A percentile compares a stretch with the other conserved stretches of the same genome.
These are phyloP conservation scores for Paramecium tetraurelia DNA, from an alignment of 73 alveolate species.

Conservation along the genomic window DNA sequence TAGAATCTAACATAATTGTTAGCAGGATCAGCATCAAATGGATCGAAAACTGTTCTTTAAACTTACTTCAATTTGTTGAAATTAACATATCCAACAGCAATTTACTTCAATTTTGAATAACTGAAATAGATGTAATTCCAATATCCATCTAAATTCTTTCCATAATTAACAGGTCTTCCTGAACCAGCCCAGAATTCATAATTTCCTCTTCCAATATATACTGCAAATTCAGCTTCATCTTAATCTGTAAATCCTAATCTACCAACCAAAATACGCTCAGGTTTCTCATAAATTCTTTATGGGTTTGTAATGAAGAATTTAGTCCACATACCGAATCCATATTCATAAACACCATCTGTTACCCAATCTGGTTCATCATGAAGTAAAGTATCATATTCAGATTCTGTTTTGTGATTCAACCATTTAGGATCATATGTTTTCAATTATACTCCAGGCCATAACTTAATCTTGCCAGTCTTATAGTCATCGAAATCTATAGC, in stretches of 20 bases:
- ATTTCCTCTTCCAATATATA: slow-evolving; percentile 17
- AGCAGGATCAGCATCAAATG: slow-evolving; percentile 31
- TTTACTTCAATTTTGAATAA: neutral
- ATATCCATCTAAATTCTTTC: slow-evolving; percentile 43
- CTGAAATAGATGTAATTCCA: slow-evolving; percentile 46
- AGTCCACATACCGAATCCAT: slow-evolving; percentile 53
- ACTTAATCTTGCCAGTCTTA: neutral
- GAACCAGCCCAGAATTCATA: slow-evolving; percentile 27
- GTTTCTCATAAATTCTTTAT: slow-evolving; percentile 30
- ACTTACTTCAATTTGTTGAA: neutral
- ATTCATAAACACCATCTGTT: slow-evolving; percentile 47
- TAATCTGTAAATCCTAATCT: slow-evolving; percentile 36
- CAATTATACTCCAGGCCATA: neutral
- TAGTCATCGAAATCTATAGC: neutral
- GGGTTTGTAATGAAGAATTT: slow-evolving; percentile 46
- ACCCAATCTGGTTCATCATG: neutral
- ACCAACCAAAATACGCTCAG: slow-evolving; percentile 21
- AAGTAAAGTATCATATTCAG: neutral
- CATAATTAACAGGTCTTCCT: slow-evolving; percentile 4
- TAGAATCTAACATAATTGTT: slow-evolving; percentile 15
- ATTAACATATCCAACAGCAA: slow-evolving; percentile 5
- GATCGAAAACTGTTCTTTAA: neutral
- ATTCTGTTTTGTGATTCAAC: neutral
- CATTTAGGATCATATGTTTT: neutral
- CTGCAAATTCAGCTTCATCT: slow-evolving; percentile 6